These are phyloP conservation scores for Colletotrichum sp. DNA, from an alignment of 2,329 filamentous ascomycete species.

Conservation along the genomic window DNA sequence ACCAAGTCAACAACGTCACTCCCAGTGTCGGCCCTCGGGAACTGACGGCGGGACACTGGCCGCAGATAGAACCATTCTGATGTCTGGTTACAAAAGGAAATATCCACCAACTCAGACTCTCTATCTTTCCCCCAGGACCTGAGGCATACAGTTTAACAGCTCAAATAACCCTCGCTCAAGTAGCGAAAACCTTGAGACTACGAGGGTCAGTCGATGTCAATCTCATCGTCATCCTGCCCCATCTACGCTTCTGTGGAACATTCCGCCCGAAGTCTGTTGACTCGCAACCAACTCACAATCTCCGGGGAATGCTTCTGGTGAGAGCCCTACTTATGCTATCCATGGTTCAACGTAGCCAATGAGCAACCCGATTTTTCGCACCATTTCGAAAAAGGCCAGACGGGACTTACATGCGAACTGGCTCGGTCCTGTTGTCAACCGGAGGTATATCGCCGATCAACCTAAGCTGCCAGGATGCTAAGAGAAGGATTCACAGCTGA, in stretches of 20 bases:
- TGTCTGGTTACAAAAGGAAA: not conserved
- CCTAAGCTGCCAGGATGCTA: not conserved
- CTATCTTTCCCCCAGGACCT: not conserved
- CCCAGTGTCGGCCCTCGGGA: not conserved
- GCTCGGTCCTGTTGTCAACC: not conserved
- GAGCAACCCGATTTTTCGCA: not conserved
- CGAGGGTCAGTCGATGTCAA: not conserved
- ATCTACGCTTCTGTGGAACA: not conserved
- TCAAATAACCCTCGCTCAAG: not conserved
- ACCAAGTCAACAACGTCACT: slow-evolving; percentile 24
- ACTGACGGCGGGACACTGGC: not conserved
- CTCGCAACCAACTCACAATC: not conserved
- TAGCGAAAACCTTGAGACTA: not conserved
- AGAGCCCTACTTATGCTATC: not conserved
- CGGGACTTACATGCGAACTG: not conserved
- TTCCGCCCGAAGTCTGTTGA: not conserved
- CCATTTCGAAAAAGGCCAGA: not conserved
- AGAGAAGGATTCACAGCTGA: not conserved
- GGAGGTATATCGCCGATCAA: not conserved
- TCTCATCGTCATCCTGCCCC: not conserved
- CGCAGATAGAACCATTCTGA: not conserved
- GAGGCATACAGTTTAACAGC: not conserved
- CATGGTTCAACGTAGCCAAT: not conserved
- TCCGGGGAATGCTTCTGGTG: not conserved
- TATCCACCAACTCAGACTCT: not conserved